These are phyloP conservation scores for Zoysia pacifica DNA, from an alignment of 176 grass and related monocot genomes.

Conservation along the genomic window DNA sequence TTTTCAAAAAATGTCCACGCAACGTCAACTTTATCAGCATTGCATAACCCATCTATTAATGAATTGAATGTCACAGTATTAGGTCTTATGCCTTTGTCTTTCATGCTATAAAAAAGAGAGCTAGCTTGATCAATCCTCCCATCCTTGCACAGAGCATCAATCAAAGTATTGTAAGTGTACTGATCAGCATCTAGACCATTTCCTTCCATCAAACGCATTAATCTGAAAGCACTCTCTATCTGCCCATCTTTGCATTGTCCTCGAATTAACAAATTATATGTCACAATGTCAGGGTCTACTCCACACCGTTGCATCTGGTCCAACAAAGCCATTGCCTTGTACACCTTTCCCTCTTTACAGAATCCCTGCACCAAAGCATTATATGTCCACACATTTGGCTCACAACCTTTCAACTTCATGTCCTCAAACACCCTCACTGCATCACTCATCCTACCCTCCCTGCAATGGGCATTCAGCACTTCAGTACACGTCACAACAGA, in stretches of 20 bases:
- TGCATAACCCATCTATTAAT: constrained; percentile 61
- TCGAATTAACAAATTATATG: constrained; percentile 58
- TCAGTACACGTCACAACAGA: constrained; percentile 38
- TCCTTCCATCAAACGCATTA: constrained; percentile 54
- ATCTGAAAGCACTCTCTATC: constrained; percentile 53
- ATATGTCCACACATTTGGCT: constrained; percentile 62
- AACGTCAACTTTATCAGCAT: constrained; percentile 45
- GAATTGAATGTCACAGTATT: constrained; percentile 61
- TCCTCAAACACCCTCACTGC: constrained; percentile 42
- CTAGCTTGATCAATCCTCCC: constrained; percentile 51
- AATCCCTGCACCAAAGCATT: constrained; percentile 50
- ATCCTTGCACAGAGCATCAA: constrained; percentile 64
- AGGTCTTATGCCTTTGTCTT: constrained; percentile 45
- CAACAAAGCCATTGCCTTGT: constrained; percentile 53
- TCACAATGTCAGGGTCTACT: constrained; percentile 47
- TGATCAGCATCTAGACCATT: constrained; percentile 52
- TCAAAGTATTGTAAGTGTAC: constrained; percentile 54
- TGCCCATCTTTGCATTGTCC: constrained; percentile 58
- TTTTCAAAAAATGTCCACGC: constrained; percentile 53
- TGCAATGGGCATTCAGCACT: constrained; percentile 41
- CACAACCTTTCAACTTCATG: constrained; percentile 45
- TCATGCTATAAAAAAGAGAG: constrained; percentile 45
- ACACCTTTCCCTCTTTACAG: constrained; percentile 52
- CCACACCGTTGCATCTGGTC: constrained; percentile 37
- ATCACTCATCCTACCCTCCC: constrained; percentile 31